Conservation (phyloP, 257 asterid genomes). For the Nicotiana knightiana region DNA sequence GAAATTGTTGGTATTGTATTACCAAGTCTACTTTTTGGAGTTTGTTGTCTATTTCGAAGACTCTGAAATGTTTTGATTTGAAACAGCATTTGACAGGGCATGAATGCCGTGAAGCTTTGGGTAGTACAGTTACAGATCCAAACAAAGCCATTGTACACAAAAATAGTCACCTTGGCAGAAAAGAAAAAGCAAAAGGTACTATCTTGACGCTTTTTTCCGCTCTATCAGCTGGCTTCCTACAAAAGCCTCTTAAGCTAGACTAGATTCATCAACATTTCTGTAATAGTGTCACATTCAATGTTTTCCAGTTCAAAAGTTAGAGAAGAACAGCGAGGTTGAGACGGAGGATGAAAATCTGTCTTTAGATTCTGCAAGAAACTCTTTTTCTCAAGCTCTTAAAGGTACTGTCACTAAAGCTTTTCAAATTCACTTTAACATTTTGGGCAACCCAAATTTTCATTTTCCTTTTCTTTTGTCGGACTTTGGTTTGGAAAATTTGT, state of each 20-base stretch:
- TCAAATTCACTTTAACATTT: neutral
- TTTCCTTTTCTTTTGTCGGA: conserved; percentile 1
- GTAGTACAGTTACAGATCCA: conserved; percentile 86
- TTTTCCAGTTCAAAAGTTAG: conserved; percentile 46
- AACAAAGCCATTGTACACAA: conserved; percentile 42
- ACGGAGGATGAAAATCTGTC: conserved; percentile 60
- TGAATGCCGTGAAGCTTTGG: conserved; percentile 52
- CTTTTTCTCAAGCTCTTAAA: conserved; percentile 89
- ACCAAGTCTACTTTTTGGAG: neutral
- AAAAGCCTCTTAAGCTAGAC: conserved; percentile 8
- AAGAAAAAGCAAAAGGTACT: conserved; percentile 64
- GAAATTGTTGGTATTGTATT: neutral
- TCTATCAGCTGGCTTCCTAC: conserved; percentile 18
- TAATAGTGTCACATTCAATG: conserved; percentile 11
- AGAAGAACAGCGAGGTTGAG: conserved; percentile 63
- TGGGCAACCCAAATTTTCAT: neutral
- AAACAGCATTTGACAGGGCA: conserved; percentile 79
- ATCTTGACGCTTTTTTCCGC: neutral
- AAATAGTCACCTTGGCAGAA: conserved; percentile 49
- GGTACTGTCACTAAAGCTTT: conserved; percentile 35
- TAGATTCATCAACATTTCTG: conserved; percentile 16
- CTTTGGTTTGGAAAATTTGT: conserved; percentile 3
- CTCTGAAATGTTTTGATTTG: conserved; percentile 56
- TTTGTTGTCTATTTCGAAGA: conserved; percentile 26
- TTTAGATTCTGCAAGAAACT: conserved; percentile 69